Conservation (phyloP, 306 rosid genomes). For the Citrullus amarus region DNA sequence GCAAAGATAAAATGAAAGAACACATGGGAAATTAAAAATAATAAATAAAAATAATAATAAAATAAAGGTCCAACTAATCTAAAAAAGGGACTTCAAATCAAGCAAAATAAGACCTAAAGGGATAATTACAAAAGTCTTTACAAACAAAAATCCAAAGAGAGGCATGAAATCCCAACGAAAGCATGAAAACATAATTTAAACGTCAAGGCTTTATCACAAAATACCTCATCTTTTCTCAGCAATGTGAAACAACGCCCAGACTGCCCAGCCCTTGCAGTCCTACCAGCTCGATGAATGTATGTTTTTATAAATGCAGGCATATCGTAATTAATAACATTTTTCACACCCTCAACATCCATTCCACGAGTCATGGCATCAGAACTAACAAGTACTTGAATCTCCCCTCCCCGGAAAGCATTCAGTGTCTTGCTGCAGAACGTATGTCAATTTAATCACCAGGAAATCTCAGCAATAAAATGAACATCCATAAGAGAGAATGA, state of each 20-base stretch:
- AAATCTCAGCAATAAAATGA: background rate
- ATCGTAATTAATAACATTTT: conserved; percentile 74
- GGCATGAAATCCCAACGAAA: too few relatives aligned
- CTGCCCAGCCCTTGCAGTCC: conserved; percentile 95
- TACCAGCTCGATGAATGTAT: conserved; percentile 83
- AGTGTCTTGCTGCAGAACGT: conserved; percentile 60
- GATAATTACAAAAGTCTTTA: too few relatives aligned
- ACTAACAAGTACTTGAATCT: conserved; percentile 76
- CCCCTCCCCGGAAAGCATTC: conserved; percentile 64
- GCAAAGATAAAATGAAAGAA: too few relatives aligned
- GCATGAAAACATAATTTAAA: background rate
- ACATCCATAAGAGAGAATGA: background rate
- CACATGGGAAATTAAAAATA: too few relatives aligned
- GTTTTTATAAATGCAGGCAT: conserved; percentile 72
- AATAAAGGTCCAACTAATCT: too few relatives aligned
- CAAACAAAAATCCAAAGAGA: too few relatives aligned
- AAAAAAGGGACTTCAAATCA: too few relatives aligned
- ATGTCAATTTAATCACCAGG: conserved; percentile 7
- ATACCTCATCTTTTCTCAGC: conserved; percentile 64
- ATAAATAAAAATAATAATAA: too few relatives aligned
- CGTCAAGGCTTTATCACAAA: background rate
- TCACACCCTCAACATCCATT: conserved; percentile 90
- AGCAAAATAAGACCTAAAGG: too few relatives aligned
- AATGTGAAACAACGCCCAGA: conserved; percentile 80
- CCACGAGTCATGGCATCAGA: conserved; percentile 98